These are phyloP conservation scores for Pyrenophora tritici-repentis DNA, from an alignment of 2,329 filamentous ascomycete species.

Conservation along the genomic window DNA sequence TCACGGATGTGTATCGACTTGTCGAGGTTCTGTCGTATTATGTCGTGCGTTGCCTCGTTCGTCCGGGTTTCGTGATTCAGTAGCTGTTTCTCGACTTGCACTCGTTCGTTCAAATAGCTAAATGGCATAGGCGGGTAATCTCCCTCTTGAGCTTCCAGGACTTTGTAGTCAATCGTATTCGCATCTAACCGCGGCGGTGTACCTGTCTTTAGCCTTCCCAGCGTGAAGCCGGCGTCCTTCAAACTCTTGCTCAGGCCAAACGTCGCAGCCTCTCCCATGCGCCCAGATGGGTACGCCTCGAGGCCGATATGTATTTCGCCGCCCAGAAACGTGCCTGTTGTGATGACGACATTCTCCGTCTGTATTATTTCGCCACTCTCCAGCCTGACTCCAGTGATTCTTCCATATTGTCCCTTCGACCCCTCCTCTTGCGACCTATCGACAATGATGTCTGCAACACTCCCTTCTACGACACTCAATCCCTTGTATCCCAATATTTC, in stretches of 20 bases:
- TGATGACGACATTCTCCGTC: slow-evolving; percentile 85
- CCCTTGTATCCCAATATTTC: slow-evolving; percentile 81
- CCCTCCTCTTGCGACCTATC: slow-evolving; percentile 59
- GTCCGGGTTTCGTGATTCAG: slow-evolving; percentile 88
- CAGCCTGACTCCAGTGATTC: slow-evolving; percentile 81
- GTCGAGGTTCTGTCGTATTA: slow-evolving; percentile 87
- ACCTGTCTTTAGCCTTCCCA: slow-evolving; percentile 92
- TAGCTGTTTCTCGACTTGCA: slow-evolving; percentile 80
- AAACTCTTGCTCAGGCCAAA: slow-evolving; percentile 91
- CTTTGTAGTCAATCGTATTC: slow-evolving; percentile 77
- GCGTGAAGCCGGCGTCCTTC: slow-evolving; percentile 81
- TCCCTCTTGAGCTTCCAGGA: slow-evolving; percentile 74
- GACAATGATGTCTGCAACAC: slow-evolving; percentile 88
- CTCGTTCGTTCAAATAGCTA: slow-evolving; percentile 81
- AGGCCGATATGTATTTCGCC: slow-evolving; percentile 97
- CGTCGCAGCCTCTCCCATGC: slow-evolving; percentile 92
- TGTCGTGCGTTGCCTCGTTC: slow-evolving; percentile 78
- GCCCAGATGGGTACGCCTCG: slow-evolving; percentile 80
- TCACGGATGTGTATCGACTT: slow-evolving; percentile 97
- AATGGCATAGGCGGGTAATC: slow-evolving; percentile 89
- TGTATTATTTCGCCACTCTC: slow-evolving; percentile 85
- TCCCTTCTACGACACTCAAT: slow-evolving; percentile 79
- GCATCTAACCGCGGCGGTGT: slow-evolving; percentile 87
- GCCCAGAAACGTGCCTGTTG: slow-evolving; percentile 92
- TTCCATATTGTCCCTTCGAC: slow-evolving; percentile 61